Evolutionary conservation across 306 rosid species (phyloP).

Genomic region (Cicer bijugum): DNA sequence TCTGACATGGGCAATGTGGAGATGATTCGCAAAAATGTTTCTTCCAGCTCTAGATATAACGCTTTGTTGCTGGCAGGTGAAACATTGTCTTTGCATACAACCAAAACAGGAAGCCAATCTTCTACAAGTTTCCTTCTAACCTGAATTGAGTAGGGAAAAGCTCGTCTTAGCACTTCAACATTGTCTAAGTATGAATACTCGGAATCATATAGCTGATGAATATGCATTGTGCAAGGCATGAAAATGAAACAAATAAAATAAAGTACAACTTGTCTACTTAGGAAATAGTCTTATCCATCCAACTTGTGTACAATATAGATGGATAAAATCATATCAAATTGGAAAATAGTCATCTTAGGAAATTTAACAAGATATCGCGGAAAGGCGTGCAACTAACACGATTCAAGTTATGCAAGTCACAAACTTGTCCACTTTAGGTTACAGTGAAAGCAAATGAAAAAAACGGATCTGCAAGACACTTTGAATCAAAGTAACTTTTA

Average conservation of each 20-base stretch:
- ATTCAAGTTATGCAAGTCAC: background rate
- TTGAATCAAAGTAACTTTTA: slow-evolving; percentile 1
- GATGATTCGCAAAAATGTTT: slow-evolving; percentile 77
- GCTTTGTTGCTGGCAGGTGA: slow-evolving; percentile 73
- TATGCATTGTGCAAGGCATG: background rate
- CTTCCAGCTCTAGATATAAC: slow-evolving; percentile 75
- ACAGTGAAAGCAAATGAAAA: background rate
- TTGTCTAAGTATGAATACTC: background rate
- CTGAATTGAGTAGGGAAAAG: slow-evolving; percentile 50
- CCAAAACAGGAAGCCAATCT: slow-evolving; percentile 91
- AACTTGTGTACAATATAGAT: background rate
- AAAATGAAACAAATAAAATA: background rate
- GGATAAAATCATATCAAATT: background rate
- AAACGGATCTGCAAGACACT: background rate
- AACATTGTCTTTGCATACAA: slow-evolving; percentile 77
- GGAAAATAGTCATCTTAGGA: background rate
- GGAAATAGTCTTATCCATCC: no score
- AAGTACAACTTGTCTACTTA: no score
- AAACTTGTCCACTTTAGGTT: background rate
- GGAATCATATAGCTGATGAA: background rate
- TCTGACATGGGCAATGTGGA: slow-evolving; percentile 90
- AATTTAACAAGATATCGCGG: slow-evolving; percentile 5
- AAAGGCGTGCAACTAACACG: slow-evolving; percentile 9
- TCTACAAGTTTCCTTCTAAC: slow-evolving; percentile 86
- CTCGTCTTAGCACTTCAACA: background rate